A percentile compares a stretch with the other conserved stretches of the same genome.
Evolutionary conservation across 2,329 filamentous ascomycete genomes (phyloP).

Genomic region (Cladosporium austrohemisphaericum): DNA sequence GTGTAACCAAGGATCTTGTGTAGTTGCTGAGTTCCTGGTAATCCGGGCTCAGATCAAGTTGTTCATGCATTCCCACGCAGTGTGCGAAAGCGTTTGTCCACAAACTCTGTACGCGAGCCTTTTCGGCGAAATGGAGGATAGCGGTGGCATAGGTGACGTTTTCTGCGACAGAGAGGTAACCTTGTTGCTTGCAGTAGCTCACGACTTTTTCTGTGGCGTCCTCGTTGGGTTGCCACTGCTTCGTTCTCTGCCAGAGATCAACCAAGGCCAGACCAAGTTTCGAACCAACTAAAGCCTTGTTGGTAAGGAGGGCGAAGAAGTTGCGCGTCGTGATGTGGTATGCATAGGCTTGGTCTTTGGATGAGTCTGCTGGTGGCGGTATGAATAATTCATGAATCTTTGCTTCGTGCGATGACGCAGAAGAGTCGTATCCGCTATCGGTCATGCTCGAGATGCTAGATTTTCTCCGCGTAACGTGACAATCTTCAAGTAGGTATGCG

Average conservation of each 20-base stretch:
- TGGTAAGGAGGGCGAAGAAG: constrained; percentile 67
- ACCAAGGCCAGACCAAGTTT: constrained; percentile 63
- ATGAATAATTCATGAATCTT: constrained; percentile 60
- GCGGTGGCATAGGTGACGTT: constrained; percentile 67
- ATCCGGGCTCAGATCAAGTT: constrained; percentile 54
- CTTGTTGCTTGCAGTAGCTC: constrained; percentile 63
- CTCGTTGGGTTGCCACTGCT: constrained; percentile 39
- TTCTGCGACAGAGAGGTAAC: constrained; percentile 64
- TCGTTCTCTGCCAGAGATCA: constrained; percentile 62
- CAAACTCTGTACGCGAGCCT: constrained; percentile 58
- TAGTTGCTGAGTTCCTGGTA: constrained; percentile 53
- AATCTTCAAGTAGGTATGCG: constrained; percentile 55
- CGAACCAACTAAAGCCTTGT: constrained; percentile 63
- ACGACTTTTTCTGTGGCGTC: constrained; percentile 42
- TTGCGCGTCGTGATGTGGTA: constrained; percentile 71
- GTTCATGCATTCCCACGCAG: constrained; percentile 72
- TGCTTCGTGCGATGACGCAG: constrained; percentile 13
- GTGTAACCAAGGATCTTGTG: constrained; percentile 63
- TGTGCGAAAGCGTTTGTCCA: constrained; percentile 74
- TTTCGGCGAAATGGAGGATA: constrained; percentile 64
- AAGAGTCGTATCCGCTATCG: constrained; percentile 28
- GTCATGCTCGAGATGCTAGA: constrained; percentile 24
- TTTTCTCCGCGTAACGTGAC: constrained; percentile 28
- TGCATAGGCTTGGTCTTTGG: constrained; percentile 53
- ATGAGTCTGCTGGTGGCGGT: constrained; percentile 56